Evolutionary conservation across 805 yeast species (phyloP).

Genomic region (Lachancea thermotolerans): DNA sequence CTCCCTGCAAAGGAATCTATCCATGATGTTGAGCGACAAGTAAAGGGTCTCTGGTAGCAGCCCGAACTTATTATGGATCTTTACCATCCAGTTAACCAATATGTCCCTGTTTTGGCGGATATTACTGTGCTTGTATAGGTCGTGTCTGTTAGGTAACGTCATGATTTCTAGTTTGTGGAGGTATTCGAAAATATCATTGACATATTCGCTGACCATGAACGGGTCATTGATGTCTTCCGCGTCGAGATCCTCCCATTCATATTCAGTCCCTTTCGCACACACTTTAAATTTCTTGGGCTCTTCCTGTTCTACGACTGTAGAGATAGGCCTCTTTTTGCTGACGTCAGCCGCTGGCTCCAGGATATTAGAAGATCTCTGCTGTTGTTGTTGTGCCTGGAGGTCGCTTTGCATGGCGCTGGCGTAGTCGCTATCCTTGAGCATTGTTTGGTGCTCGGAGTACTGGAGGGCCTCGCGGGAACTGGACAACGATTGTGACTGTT

Average conservation of each 20-base stretch:
- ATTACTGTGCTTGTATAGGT: conserved; percentile 37
- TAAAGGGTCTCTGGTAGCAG: conserved; percentile 82
- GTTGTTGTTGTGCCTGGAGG: not conserved
- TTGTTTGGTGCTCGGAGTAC: conserved; percentile 6
- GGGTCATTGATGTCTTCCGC: conserved; percentile 77
- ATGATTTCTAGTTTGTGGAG: conserved; percentile 63
- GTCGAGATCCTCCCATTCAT: conserved; percentile 68
- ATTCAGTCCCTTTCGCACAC: conserved; percentile 31
- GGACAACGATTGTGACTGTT: conserved; percentile 3
- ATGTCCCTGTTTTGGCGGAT: conserved; percentile 54
- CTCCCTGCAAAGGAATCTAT: conserved; percentile 73
- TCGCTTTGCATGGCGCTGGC: conserved; percentile 3
- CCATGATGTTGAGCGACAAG: conserved; percentile 80
- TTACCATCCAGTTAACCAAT: conserved; percentile 90
- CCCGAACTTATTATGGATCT: conserved; percentile 78
- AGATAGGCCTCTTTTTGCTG: conserved; percentile 31
- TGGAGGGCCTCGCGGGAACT: conserved; percentile 7
- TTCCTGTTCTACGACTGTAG: conserved; percentile 29
- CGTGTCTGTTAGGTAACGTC: conserved; percentile 53
- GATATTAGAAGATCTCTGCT: not conserved
- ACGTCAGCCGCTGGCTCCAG: conserved; percentile 12
- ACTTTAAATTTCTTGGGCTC: conserved; percentile 31
- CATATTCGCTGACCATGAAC: conserved; percentile 90
- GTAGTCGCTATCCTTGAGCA: conserved; percentile 6
- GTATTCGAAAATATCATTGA: conserved; percentile 76